phyloP scores from a whole-genome alignment of 371 early-diverging fungal genomes.

The Rhizopus sp. region DNA sequence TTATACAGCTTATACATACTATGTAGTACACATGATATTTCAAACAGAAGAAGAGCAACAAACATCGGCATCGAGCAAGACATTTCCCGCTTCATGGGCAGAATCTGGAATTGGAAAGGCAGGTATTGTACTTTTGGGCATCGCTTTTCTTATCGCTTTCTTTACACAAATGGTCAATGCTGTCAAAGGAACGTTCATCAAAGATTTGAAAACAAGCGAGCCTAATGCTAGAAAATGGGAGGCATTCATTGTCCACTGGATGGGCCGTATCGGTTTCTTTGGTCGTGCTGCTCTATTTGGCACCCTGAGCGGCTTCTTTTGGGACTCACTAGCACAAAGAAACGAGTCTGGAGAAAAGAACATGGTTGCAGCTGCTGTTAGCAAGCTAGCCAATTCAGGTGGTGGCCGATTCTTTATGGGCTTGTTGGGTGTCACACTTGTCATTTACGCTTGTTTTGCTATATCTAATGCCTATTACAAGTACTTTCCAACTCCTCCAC shows the following conservation, averaged over 20 bases:
- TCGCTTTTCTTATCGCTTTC: slow-evolving; percentile 51
- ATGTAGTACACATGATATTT: slow-evolving; percentile 45
- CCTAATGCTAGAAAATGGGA: slow-evolving; percentile 34
- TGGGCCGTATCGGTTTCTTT: slow-evolving; percentile 47
- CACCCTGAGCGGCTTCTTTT: slow-evolving; percentile 47
- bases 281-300: slow-evolving; percentile 47
- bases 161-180: slow-evolving; percentile 48
- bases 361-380: slow-evolving; percentile 42
- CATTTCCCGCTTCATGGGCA: slow-evolving; percentile 47
- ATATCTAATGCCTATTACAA: slow-evolving; percentile 44
- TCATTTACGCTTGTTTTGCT: slow-evolving; percentile 49
- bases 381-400: slow-evolving; percentile 27
- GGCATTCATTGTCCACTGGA: slow-evolving; percentile 29
- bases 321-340: slow-evolving; percentile 39
- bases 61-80: slow-evolving; percentile 34
- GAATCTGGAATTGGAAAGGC: slow-evolving; percentile 31
- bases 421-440: slow-evolving; percentile 36
- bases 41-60: slow-evolving; percentile 42
- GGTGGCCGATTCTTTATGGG: slow-evolving; percentile 46
- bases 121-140: slow-evolving; percentile 38
- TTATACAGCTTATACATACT: slow-evolving; percentile 46
- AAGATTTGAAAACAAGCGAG: slow-evolving; percentile 39
- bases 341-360: slow-evolving; percentile 39
- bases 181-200: slow-evolving; percentile 38
- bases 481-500: slow-evolving; percentile 53